These are phyloP conservation scores for Sarocladium strictum DNA, from an alignment of 2,329 filamentous ascomycete genomes.

Conservation along the genomic window DNA sequence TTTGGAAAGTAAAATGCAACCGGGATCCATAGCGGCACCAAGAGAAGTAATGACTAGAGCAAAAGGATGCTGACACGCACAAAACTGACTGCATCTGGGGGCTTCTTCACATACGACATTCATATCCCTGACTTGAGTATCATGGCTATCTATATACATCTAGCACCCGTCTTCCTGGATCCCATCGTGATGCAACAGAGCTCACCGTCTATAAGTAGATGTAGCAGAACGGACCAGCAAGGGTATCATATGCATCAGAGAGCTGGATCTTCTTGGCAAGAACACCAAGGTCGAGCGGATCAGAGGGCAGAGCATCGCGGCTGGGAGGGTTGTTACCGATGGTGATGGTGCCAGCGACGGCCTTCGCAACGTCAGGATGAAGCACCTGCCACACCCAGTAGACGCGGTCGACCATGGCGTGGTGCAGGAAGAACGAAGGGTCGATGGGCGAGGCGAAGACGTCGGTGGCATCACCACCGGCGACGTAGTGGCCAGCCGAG, in stretches of 20 bases:
- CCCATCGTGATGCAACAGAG: neutral
- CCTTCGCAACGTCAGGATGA: slow-evolving; percentile 12
- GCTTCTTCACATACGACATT: too few species aligned
- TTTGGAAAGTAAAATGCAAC: too few species aligned
- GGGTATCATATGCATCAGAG: slow-evolving; percentile 16
- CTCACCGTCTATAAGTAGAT: slow-evolving; percentile 17
- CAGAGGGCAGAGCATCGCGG: slow-evolving; percentile 11
- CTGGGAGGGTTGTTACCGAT: slow-evolving; percentile 15
- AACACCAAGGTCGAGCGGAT: slow-evolving; percentile 17
- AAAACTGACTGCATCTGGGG: too few species aligned
- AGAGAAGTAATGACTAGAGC: too few species aligned
- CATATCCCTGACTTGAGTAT: too few species aligned
- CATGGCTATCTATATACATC: too few species aligned
- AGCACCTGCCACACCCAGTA: slow-evolving; percentile 19
- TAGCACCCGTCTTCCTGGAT: too few species aligned
- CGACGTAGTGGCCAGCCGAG: slow-evolving; percentile 27
- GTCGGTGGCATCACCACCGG: slow-evolving; percentile 27
- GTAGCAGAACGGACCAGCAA: slow-evolving; percentile 22
- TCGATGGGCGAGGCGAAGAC: slow-evolving; percentile 22
- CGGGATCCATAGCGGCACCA: too few species aligned
- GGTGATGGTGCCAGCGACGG: slow-evolving; percentile 14
- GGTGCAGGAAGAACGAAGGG: slow-evolving; percentile 21
- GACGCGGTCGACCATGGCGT: slow-evolving; percentile 20
- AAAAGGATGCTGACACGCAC: too few species aligned
- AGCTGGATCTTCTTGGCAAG: slow-evolving; percentile 15